Conservation (phyloP, 208 protist genomes). For the Trypanosomatidae sp. region DNA sequence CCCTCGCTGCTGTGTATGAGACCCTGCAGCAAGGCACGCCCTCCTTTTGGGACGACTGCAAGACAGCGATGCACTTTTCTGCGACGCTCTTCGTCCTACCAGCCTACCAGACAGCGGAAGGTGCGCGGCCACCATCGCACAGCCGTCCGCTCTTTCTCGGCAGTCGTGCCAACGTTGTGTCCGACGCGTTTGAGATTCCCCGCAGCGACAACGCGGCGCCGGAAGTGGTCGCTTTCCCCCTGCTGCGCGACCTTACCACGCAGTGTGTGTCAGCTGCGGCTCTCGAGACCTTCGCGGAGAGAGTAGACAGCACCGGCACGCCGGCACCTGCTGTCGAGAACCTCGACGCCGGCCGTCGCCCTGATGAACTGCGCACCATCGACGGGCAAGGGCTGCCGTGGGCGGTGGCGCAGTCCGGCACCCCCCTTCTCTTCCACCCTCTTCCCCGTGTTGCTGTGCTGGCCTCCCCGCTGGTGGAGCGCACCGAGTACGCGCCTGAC, state of each 20-base stretch:
- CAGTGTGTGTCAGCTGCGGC: constrained; percentile 9
- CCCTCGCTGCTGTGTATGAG: constrained; percentile 1
- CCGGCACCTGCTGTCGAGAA: no score
- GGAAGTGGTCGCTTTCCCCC: constrained; percentile 8
- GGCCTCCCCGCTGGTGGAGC: constrained; percentile 33
- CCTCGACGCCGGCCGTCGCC: neutral
- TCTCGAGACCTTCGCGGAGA: no score
- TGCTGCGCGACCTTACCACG: constrained; percentile 5
- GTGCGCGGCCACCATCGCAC: neutral
- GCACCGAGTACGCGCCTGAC: constrained; percentile 30
- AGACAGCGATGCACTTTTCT: constrained; percentile 11
- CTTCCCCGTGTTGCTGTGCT: constrained; percentile 42
- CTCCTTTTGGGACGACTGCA: constrained; percentile 10
- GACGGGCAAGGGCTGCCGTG: constrained; percentile 1
- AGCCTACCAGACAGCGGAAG: no score
- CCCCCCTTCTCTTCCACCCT: constrained; percentile 34
- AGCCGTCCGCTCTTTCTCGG: constrained; percentile 23
- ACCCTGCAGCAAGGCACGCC: constrained; percentile 11
- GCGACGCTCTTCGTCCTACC: constrained; percentile 21
- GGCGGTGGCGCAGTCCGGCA: neutral
- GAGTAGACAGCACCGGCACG: no score
- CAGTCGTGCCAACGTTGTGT: constrained; percentile 17
- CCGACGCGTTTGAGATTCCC: constrained; percentile 21
- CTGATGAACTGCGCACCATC: constrained; percentile 5
- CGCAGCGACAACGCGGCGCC: constrained; percentile 13